phyloP scores from a whole-genome alignment of 306 rosid species.

The Gillenia trifoliata region DNA sequence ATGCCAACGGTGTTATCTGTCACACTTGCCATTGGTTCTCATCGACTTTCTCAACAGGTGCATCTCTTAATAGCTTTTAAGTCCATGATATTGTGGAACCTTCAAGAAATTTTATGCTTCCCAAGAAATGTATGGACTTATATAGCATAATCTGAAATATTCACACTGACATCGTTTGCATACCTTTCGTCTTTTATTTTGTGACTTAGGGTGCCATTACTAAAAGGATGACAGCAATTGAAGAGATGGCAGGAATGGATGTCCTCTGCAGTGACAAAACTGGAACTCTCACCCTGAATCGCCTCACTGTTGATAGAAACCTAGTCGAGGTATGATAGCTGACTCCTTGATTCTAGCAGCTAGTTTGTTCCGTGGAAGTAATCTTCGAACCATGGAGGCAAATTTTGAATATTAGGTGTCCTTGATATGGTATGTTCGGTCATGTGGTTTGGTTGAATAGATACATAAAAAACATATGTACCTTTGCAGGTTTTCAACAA shows the following conservation, averaged over 20 bases:
- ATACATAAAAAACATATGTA: background rate
- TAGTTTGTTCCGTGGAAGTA: background rate
- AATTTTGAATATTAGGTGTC: background rate
- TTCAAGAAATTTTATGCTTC: background rate
- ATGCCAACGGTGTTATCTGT: slow-evolving; percentile 95
- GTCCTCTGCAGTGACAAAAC: slow-evolving; percentile 91
- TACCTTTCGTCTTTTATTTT: background rate
- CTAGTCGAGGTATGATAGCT: slow-evolving; percentile 55
- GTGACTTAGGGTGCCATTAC: slow-evolving; percentile 73
- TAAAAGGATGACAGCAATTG: slow-evolving; percentile 93
- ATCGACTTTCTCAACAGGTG: slow-evolving; percentile 89
- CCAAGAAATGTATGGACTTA: background rate
- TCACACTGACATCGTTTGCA: slow-evolving; percentile 15
- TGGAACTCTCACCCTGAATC: slow-evolving; percentile 84
- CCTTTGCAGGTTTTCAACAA: slow-evolving; percentile 60
- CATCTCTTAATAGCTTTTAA: slow-evolving; percentile 1
- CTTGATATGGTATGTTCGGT: background rate
- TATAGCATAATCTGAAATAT: background rate
- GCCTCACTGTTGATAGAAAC: slow-evolving; percentile 69
- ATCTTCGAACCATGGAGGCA: background rate
- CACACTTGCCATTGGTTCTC: slow-evolving; percentile 88
- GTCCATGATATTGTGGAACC: slow-evolving; percentile 1
- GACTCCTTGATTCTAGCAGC: background rate
- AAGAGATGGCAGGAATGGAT: slow-evolving; percentile 97
- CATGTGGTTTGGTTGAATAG: background rate